Conservation (phyloP, 202 grass and related monocot species). For the Panicum virgatum region DNA sequence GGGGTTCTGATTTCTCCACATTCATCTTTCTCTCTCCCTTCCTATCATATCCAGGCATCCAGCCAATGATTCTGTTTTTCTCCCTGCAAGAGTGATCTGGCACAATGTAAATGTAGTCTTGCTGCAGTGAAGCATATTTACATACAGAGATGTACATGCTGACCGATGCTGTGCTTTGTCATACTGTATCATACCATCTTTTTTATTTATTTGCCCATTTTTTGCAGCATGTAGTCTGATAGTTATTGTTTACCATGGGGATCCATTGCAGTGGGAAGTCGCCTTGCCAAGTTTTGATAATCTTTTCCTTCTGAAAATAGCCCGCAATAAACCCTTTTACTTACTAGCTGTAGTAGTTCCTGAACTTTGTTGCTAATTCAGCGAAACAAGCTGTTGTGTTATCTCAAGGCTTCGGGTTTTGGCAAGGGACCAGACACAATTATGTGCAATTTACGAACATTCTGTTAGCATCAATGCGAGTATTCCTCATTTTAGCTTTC, state of each 20-base stretch:
- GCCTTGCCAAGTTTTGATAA: not conserved
- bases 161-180: not conserved
- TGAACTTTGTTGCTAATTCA: not conserved
- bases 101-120: not conserved
- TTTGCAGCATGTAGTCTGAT: not conserved
- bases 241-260: not conserved
- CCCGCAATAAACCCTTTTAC: not conserved
- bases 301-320: not conserved
- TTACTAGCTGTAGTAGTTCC: not conserved
- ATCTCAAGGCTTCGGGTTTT: not conserved
- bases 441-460: not conserved
- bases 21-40: not conserved
- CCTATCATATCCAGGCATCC: not conserved
- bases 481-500: not conserved
- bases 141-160: not conserved
- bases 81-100: not conserved
- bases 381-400: not conserved
- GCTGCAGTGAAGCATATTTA: not conserved
- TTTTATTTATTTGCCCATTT: not conserved
- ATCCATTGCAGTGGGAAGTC: not conserved
- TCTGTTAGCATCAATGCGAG: not conserved
- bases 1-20: not conserved
- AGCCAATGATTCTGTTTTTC: not conserved
- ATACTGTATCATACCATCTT: not conserved
- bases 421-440: not conserved